Evolutionary conservation across 208 protist genomes (phyloP).

Genomic region (Phytomonas serpens): DNA sequence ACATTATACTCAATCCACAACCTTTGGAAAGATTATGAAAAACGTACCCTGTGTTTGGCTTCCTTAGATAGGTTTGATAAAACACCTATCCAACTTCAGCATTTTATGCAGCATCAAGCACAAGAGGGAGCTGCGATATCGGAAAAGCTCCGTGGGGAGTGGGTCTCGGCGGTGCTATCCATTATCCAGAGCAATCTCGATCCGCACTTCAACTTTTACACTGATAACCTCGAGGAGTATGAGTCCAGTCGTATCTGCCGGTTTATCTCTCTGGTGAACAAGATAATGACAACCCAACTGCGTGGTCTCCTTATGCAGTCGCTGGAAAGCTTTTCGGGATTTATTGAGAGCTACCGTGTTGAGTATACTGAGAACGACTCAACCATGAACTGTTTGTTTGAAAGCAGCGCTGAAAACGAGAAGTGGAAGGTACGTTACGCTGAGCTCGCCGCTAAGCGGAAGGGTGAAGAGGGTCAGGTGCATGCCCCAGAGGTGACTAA

Average conservation of each 20-base stretch:
- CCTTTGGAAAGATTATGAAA: constrained; percentile 64
- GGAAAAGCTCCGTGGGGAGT: constrained; percentile 87
- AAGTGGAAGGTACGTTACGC: constrained; percentile 53
- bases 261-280: constrained; percentile 87
- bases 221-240: constrained; percentile 86
- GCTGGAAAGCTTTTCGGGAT: constrained; percentile 66
- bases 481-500: constrained; percentile 14
- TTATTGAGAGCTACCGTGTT: constrained; percentile 58
- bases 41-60: constrained; percentile 49
- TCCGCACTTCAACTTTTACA: constrained; percentile 91
- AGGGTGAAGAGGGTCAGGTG: constrained; percentile 1
- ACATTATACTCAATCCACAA: constrained; percentile 77
- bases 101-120: constrained; percentile 61
- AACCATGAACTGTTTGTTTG: constrained; percentile 47
- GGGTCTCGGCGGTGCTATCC: constrained; percentile 84
- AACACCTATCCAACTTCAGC: constrained; percentile 62
- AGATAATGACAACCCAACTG: constrained; percentile 88
- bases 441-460: constrained; percentile 16
- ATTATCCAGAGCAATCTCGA: constrained; percentile 93
- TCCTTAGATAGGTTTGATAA: constrained; percentile 23
- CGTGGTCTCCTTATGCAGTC: constrained; percentile 66
- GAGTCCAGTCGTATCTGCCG: constrained; percentile 74
- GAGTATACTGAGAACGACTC: constrained; percentile 5
- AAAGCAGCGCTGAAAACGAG: constrained; percentile 51
- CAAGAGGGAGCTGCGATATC: constrained; percentile 42